Conservation (phyloP, 179 eudicot species). For the Silene vulgaris region DNA sequence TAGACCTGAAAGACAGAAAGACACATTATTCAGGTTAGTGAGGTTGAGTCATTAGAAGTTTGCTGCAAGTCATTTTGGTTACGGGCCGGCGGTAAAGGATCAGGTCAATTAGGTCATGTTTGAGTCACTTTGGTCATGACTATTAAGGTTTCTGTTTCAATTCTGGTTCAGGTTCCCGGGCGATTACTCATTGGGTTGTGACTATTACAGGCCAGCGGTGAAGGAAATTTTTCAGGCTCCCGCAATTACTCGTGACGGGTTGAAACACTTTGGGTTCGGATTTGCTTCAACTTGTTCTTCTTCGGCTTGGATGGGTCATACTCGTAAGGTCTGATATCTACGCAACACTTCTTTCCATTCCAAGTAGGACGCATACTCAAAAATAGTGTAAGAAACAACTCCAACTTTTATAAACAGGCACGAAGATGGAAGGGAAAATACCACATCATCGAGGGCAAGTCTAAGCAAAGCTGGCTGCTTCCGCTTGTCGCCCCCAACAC, state of each 20-base stretch:
- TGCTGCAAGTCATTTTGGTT: no score
- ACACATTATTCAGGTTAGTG: not conserved
- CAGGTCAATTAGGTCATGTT: no score
- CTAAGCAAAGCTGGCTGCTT: conserved; percentile 85
- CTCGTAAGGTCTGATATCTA: no score
- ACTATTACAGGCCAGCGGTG: not conserved
- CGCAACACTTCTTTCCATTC: not conserved
- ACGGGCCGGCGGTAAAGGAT: no score
- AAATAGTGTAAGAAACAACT: not conserved
- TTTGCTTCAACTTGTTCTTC: no score
- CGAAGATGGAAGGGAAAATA: conserved; percentile 26
- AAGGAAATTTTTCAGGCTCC: no score
- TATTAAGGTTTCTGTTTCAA: no score
- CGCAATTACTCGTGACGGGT: no score
- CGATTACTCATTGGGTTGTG: not conserved
- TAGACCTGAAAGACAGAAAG: not conserved
- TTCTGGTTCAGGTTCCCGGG: no score
- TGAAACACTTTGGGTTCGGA: not conserved
- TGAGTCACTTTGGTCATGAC: no score
- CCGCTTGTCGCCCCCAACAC: conserved; percentile 56
- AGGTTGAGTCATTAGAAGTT: no score
- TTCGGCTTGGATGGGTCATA: not conserved
- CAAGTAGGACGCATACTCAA: not conserved
- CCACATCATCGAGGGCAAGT: conserved; percentile 97
- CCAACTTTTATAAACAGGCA: not conserved